Percentiles rank a stretch among this genome's conserved stretches.
Conservation (phyloP, 805 yeast genomes). For the Monosporozyma solicola region DNA sequence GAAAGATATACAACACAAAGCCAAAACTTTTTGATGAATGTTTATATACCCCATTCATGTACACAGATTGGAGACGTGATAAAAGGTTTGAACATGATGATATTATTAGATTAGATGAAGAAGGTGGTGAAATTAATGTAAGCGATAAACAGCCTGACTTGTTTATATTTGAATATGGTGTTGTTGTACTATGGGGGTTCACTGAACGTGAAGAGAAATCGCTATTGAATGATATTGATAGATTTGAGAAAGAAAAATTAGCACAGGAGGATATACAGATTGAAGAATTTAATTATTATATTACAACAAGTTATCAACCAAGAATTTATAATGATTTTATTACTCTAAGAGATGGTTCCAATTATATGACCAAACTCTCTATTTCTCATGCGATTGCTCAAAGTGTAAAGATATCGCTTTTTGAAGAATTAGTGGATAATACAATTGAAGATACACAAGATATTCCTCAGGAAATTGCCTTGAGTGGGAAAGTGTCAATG, state of each 20-base stretch:
- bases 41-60: constrained; percentile 79
- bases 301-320: constrained; percentile 91
- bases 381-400: constrained; percentile 95
- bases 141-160: constrained; percentile 70
- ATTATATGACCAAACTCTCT: constrained; percentile 85
- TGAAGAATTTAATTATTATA: constrained; percentile 91
- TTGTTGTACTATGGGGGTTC: constrained; percentile 96
- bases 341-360: constrained; percentile 77
- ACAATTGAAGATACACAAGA: constrained; percentile 97
- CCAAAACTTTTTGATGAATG: constrained; percentile 94
- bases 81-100: constrained; percentile 35
- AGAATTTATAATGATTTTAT: constrained; percentile 92
- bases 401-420: constrained; percentile 86
- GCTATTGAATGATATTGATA: constrained; percentile 76
- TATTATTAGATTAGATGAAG: constrained; percentile 72
- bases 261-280: constrained; percentile 78
- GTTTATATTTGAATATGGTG: constrained; percentile 92
- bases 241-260: constrained; percentile 83
- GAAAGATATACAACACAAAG: constrained; percentile 60
- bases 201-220: constrained; percentile 73
- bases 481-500: constrained; percentile 92
- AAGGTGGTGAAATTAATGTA: constrained; percentile 90
- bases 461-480: constrained; percentile 92
- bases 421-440: constrained; percentile 92
- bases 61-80: constrained; percentile 67